Conservation (phyloP, 192 early-diverging fungal genomes). For the Gigaspora rosea region DNA sequence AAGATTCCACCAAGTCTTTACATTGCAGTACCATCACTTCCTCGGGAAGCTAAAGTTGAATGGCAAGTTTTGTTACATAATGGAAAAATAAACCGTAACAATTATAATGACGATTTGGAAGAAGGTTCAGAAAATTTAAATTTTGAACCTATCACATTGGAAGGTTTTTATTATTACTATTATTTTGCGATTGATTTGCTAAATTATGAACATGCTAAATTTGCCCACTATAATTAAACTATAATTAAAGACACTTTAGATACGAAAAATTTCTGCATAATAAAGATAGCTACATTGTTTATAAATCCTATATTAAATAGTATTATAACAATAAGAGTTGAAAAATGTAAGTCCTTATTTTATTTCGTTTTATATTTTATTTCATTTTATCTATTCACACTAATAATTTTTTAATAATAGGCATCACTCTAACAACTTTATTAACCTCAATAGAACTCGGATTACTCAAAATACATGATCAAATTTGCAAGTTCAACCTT, state of each 20-base stretch:
- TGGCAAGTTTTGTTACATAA: conserved; percentile 61
- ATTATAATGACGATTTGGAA: conserved; percentile 25
- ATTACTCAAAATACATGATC: conserved; percentile 1
- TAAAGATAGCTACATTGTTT: neutral
- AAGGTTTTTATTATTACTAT: neutral
- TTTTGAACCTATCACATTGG: neutral
- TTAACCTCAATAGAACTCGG: neutral
- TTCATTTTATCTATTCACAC: neutral
- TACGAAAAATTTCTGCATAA: too few relatives aligned
- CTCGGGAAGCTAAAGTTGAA: conserved; percentile 62
- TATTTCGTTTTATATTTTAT: neutral
- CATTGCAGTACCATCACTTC: conserved; percentile 61
- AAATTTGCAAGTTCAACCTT: neutral
- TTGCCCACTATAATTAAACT: neutral
- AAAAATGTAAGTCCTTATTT: neutral
- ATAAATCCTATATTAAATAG: conserved; percentile 4
- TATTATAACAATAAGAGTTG: neutral
- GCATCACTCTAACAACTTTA: neutral
- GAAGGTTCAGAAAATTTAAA: conserved; percentile 1
- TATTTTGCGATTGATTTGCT: too few relatives aligned
- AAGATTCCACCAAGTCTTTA: conserved; percentile 48
- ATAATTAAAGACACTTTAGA: neutral
- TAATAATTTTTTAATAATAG: neutral
- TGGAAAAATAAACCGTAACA: conserved; percentile 38
- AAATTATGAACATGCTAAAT: neutral